Conservation (phyloP, 2,329 filamentous ascomycete species). For the Xylaria arbuscula region DNA sequence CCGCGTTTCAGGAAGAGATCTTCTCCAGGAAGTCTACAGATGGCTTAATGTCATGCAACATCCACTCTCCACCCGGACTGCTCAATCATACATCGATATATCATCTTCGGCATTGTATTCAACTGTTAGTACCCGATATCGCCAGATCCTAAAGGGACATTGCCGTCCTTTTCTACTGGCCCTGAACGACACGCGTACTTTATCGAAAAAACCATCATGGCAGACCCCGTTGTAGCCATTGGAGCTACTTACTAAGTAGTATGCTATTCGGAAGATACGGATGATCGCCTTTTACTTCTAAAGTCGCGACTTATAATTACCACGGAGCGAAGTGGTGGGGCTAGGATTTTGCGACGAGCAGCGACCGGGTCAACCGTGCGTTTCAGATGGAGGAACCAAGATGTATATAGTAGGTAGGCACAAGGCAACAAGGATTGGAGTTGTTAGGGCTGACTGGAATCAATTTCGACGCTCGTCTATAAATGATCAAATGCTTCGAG, state of each 20-base stretch:
- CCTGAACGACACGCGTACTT: background rate
- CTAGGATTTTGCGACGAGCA: slow-evolving; percentile 6
- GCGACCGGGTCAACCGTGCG: slow-evolving; percentile 20
- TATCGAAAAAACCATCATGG: background rate
- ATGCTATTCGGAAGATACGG: background rate
- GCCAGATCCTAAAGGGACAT: background rate
- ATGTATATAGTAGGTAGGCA: background rate
- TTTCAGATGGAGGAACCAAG: slow-evolving; percentile 31
- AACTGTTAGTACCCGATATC: background rate
- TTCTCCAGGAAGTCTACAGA: background rate
- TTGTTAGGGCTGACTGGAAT: slow-evolving; percentile 10
- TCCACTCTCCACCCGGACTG: background rate
- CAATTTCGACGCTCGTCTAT: background rate
- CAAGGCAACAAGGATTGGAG: slow-evolving; percentile 2
- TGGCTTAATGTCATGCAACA: slow-evolving; percentile 18
- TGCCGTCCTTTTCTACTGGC: background rate
- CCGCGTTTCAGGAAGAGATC: slow-evolving; percentile 24
- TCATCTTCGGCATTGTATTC: slow-evolving; percentile 1
- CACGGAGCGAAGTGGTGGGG: slow-evolving; percentile 16
- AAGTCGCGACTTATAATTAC: slow-evolving; percentile 17
- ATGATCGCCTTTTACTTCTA: background rate
- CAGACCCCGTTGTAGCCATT: background rate
- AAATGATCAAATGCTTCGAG: background rate
- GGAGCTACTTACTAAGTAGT: too few relatives aligned
- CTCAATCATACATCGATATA: slow-evolving; percentile 9